Evolutionary conservation across 2,329 filamentous ascomycete species (phyloP), one percentile per base, ranked within the genome.

Genomic region (Pseudophaeomoniella oleicola): DNA sequence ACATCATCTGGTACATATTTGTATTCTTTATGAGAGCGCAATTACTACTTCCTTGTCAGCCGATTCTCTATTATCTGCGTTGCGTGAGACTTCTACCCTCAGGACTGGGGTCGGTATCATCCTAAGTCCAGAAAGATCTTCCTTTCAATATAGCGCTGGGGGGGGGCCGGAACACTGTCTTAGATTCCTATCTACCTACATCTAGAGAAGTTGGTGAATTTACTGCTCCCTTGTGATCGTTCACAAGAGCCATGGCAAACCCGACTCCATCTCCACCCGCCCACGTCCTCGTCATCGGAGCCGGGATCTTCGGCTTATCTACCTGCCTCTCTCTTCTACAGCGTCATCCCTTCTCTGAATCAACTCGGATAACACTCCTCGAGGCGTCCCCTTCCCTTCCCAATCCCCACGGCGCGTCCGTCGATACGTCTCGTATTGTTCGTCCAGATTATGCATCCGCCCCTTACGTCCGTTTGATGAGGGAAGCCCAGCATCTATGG

Each of bases 361-460:
- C 12, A 6, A 39, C 38, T 14, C 55, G 60, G 31, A 69, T 78
- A 42, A 76, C 70, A 4, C 53, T 78, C 19, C 53, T 78, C 37
- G 74, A 78, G 44, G 60, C 69, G 16, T 62, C 67, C 14, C 56
- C 66, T 2, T 73, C 75, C 3, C 35, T 46, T 38, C 73, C 72
- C 15, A 67, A 72, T 36, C 66, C 69, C 2, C 67, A 75, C 48
- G 70, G 67, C 37, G 69, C 70, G 9, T 72, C 67, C 42, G 67
- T 76, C 42, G 74, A 78, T 52, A 63, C 63, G 32, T 75, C 69
- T 15, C 71, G 74, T 38, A 77, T 78, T 44, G 64, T 78, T 35
- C 67, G 74, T 19, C 68, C 78, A 27, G 88, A 96, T 65, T 96
- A 96, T 52, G 78, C 82, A 4, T 77, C 88, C 51, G 62, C 72